Base-by-base conservation (phyloP, 139 green algal genomes). In the Haematococcus sp. region DNA sequence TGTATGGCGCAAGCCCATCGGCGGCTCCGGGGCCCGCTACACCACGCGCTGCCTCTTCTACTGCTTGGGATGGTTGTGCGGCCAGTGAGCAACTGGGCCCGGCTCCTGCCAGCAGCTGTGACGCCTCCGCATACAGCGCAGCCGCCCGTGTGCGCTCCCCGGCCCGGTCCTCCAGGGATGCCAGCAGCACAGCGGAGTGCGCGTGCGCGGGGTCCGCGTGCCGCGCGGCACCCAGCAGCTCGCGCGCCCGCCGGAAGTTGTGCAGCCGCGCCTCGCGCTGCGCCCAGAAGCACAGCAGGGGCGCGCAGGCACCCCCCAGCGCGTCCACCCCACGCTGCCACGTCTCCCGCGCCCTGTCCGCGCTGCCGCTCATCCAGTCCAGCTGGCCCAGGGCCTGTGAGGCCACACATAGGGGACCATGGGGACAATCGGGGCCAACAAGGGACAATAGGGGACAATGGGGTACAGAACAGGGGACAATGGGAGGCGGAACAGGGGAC, bases 361-460 rank as follows among this genome's bases (percentile, higher is more conserved):
- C 83, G 59, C 78, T 66, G 27, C 88, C 88, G n/a, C 73, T 54
- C 55, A 68, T 61, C 87, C 85, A 92, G 63, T 90, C 78, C 63
- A 84, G 66, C 32, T 74, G 65, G 0, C 76, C 80, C 27, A 83
- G 66, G 0, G 70, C 59, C 77, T 81, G 83, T 64, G 0, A 60
- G 28, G 13, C 40, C 23, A 63, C 30, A 56, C 17, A 35, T 81
- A 49, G n/a, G n/a, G n/a, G n/a, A n/a, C n/a, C n/a, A n/a, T n/a
- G n/a, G n/a, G n/a, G n/a, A n/a, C n/a, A n/a, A n/a, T n/a, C n/a
- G n/a, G n/a, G n/a, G n/a, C n/a, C n/a, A n/a, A n/a, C n/a, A n/a
- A n/a, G n/a, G n/a, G n/a, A n/a, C n/a, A n/a, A n/a, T n/a, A n/a
- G n/a, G n/a, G n/a, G n/a, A n/a, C n/a, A n/a, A n/a, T n/a, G n/a